phyloP scores from a whole-genome alignment of 2,329 filamentous ascomycete species.

The Aspergillus amoenus region DNA sequence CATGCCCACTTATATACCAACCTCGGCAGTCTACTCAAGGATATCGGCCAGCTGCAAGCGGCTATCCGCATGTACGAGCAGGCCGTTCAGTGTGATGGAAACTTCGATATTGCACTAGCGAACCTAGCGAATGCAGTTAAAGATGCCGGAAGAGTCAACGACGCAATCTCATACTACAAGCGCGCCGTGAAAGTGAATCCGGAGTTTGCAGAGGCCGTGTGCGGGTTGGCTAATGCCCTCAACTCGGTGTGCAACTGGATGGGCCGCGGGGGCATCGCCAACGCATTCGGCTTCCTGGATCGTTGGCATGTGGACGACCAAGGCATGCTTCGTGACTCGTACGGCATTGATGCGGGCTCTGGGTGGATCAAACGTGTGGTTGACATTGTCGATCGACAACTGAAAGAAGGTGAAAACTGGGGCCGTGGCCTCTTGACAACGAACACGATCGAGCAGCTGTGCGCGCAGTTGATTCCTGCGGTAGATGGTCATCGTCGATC shows the following conservation, averaged over 20 bases:
- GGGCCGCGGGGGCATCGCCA: conserved; percentile 79
- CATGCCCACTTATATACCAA: conserved; percentile 98
- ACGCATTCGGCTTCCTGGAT: conserved; percentile 72
- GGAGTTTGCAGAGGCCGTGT: conserved; percentile 94
- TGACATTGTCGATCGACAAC: conserved; percentile 84
- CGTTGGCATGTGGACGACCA: conserved; percentile 89
- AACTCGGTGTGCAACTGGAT: conserved; percentile 97
- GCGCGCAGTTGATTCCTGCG: conserved; percentile 46
- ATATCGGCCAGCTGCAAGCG: conserved; percentile 86
- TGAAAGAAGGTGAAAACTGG: conserved; percentile 83
- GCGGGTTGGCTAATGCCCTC: conserved; percentile 87
- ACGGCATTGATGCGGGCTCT: conserved; percentile 58
- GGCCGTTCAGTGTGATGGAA: conserved; percentile 87
- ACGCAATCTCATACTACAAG: conserved; percentile 89
- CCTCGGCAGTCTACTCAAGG: conserved; percentile 89
- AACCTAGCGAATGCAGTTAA: conserved; percentile 98
- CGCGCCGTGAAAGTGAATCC: conserved; percentile 89
- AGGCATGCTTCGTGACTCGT: conserved; percentile 78
- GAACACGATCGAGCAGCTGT: conserved; percentile 52
- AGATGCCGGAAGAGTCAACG: conserved; percentile 86
- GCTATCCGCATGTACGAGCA: conserved; percentile 98
- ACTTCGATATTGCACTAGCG: conserved; percentile 93
- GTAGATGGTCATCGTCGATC: conserved; percentile 25
- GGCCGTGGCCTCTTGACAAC: conserved; percentile 69
- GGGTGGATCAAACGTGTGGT: conserved; percentile 91